Conservation (phyloP, 805 yeast genomes). For the Saturnispora diversa region DNA sequence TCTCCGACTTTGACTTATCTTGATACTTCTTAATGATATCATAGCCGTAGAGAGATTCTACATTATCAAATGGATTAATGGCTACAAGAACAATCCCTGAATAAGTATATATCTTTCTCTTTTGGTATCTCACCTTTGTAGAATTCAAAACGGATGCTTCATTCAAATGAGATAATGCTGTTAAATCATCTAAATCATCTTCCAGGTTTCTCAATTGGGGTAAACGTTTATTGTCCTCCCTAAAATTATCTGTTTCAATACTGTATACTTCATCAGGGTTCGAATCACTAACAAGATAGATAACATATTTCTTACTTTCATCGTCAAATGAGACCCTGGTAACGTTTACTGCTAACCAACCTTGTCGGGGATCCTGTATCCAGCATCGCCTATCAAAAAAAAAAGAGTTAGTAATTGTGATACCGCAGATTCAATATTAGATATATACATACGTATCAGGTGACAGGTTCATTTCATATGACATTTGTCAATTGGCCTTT, state of each 20-base stretch:
- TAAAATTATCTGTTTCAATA: constrained; percentile 40
- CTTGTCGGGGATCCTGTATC: constrained; percentile 64
- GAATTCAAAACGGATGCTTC: constrained; percentile 97
- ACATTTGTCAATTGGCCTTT: background rate
- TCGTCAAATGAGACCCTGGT: constrained; percentile 26
- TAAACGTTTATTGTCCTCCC: constrained; percentile 47
- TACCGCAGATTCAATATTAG: too few relatives aligned
- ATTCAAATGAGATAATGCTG: constrained; percentile 82
- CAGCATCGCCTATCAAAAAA: constrained; percentile 52
- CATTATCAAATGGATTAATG: constrained; percentile 87
- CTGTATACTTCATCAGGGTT: constrained; percentile 35
- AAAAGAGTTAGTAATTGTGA: too few relatives aligned
- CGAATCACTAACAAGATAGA: constrained; percentile 49
- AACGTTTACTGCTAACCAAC: constrained; percentile 70
- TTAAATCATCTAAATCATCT: constrained; percentile 94
- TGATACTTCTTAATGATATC: constrained; percentile 91
- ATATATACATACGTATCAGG: too few relatives aligned
- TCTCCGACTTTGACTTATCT: constrained; percentile 83
- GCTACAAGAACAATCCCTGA: constrained; percentile 96
- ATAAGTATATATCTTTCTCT: constrained; percentile 85
- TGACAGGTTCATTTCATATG: constrained; percentile 1
- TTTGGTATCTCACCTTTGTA: constrained; percentile 80
- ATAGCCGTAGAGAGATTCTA: constrained; percentile 80
- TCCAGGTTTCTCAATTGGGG: constrained; percentile 86
- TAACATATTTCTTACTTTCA: constrained; percentile 34